Percentiles rank a stretch among this genome's conserved stretches.
Conservation (phyloP, 768 basidiomycete genomes). For the Trametes cinnabarina region DNA sequence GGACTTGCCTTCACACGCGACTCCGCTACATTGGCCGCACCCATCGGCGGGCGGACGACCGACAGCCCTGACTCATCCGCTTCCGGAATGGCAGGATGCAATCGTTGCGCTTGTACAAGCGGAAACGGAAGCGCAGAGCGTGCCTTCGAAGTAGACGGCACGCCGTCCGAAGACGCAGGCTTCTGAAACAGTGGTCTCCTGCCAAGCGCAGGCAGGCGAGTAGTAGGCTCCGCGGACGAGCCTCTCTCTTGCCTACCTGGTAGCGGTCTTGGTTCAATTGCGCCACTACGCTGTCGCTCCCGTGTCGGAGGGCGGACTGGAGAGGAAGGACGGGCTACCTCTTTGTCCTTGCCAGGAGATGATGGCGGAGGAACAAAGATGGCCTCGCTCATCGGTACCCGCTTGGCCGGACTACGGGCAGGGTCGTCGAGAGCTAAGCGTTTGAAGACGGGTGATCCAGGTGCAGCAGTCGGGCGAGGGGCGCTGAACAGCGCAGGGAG, state of each 20-base stretch:
- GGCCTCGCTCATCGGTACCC: constrained; percentile 28
- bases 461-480: background rate
- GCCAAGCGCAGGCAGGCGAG: constrained; percentile 8
- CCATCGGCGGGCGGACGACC: background rate
- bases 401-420: constrained; percentile 36
- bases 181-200: constrained; percentile 13
- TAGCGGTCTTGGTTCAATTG: constrained; percentile 18
- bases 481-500: constrained; percentile 34
- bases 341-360: constrained; percentile 22
- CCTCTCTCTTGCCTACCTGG: constrained; percentile 29
- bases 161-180: constrained; percentile 12
- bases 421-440: constrained; percentile 40
- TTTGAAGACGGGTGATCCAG: constrained; percentile 38
- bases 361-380: background rate
- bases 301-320: constrained; percentile 5
- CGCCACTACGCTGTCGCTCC: constrained; percentile 11
- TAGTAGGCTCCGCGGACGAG: constrained; percentile 36
- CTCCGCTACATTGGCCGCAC: background rate
- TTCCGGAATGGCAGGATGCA: constrained; percentile 23
- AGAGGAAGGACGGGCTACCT: constrained; percentile 5
- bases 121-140: constrained; percentile 14
- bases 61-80: constrained; percentile 15
- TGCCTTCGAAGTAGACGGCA: constrained; percentile 3
- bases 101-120: constrained; percentile 1
- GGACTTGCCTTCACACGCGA: constrained; percentile 5